Conservation (phyloP, 768 basidiomycete species). For the Phlebiopsis gigantea region DNA sequence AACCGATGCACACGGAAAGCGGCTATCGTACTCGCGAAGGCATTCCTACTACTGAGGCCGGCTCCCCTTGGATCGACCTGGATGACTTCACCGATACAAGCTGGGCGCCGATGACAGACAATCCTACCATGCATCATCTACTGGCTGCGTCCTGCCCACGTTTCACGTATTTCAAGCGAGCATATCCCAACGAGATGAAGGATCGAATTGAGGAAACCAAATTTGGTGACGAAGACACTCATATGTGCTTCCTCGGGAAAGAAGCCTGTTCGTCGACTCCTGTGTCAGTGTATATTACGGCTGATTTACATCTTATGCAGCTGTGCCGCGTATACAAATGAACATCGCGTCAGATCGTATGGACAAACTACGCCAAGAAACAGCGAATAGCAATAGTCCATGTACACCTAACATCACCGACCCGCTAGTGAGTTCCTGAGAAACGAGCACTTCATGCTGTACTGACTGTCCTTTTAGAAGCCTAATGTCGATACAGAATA, state of each 20-base stretch:
- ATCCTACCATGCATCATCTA: slow-evolving; percentile 62
- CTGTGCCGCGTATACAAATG: slow-evolving; percentile 62
- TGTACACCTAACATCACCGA: not conserved
- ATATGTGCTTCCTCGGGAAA: slow-evolving; percentile 73
- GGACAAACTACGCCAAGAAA: slow-evolving; percentile 34
- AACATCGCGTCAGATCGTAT: slow-evolving; percentile 52
- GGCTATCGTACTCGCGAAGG: slow-evolving; percentile 44
- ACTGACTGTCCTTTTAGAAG: not conserved
- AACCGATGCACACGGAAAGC: slow-evolving; percentile 39
- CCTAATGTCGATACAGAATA: slow-evolving; percentile 24
- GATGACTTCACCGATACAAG: slow-evolving; percentile 83
- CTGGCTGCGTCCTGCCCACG: slow-evolving; percentile 75
- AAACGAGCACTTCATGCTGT: not conserved
- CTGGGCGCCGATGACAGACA: slow-evolving; percentile 42
- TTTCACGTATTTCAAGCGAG: slow-evolving; percentile 73
- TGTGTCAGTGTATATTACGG: not conserved
- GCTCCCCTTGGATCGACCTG: slow-evolving; percentile 65
- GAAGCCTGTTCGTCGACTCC: slow-evolving; percentile 50
- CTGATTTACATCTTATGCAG: slow-evolving; percentile 28
- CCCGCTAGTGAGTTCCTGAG: not conserved
- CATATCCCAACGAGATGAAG: slow-evolving; percentile 30
- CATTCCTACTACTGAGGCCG: slow-evolving; percentile 37
- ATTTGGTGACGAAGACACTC: slow-evolving; percentile 83
- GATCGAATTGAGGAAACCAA: slow-evolving; percentile 52
- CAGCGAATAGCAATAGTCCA: not conserved